A percentile compares a stretch with the other conserved stretches of the same genome.
phyloP scores from a whole-genome alignment of 2,329 filamentous ascomycete species.

The Knufia petricola region DNA sequence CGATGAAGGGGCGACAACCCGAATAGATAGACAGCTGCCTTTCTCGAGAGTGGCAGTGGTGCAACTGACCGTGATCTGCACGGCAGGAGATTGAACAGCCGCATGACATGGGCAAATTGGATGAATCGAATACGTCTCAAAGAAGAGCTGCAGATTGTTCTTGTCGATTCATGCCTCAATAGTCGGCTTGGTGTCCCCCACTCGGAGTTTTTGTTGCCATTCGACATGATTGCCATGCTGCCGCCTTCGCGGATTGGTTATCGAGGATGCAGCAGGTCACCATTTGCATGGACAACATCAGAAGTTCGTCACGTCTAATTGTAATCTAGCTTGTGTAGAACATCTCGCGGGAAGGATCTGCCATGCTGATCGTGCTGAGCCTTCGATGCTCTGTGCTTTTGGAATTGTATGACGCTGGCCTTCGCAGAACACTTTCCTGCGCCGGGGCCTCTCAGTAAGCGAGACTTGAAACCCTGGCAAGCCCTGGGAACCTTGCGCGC shows the following conservation, averaged over 20 bases:
- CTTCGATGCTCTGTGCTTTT: not conserved
- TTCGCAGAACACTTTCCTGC: too few relatives aligned
- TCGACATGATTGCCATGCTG: not conserved
- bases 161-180: constrained; percentile 8
- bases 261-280: not conserved
- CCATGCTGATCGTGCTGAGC: not conserved
- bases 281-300: not conserved
- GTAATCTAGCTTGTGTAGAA: not conserved
- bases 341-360: not conserved
- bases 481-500: not conserved
- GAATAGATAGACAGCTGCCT: constrained; percentile 3
- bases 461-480: too few relatives aligned
- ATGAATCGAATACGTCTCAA: not conserved
- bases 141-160: not conserved
- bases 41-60: not conserved
- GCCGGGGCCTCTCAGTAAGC: too few relatives aligned
- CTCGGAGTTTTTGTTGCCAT: not conserved
- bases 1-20: too few relatives aligned
- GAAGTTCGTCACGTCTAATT: not conserved
- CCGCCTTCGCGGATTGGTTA: not conserved
- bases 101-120: not conserved
- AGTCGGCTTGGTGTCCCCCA: not conserved
- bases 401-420: not conserved
- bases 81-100: not conserved
- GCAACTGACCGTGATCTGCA: constrained; percentile 2